A percentile compares a stretch with the other conserved stretches of the same genome.
Evolutionary conservation across 1,284 basidiomycete species (phyloP).

Genomic region (Melampsora larici-populina): DNA sequence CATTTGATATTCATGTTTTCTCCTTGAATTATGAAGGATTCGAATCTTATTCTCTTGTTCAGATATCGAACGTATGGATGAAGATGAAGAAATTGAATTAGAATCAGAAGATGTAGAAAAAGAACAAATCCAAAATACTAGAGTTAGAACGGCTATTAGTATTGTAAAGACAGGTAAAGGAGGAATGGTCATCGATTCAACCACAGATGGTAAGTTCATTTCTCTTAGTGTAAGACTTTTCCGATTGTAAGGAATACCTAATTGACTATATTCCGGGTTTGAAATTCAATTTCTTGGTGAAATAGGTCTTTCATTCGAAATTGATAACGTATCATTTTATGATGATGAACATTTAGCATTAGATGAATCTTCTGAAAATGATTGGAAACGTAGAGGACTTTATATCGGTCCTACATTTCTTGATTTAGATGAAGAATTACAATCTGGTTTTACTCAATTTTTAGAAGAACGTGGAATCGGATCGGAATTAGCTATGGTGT

Average conservation of each 20-base stretch:
- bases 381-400: slow-evolving; percentile 43
- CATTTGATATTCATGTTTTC: not conserved
- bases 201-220: slow-evolving; percentile 38
- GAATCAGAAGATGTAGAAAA: slow-evolving; percentile 27
- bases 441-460: slow-evolving; percentile 21
- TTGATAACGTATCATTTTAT: slow-evolving; percentile 42
- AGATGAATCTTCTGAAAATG: slow-evolving; percentile 31
- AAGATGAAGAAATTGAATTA: slow-evolving; percentile 28
- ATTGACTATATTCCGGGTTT: too few relatives aligned
- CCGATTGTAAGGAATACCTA: not conserved
- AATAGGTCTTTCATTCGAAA: slow-evolving; percentile 31
- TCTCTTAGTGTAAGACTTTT: not conserved
- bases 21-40: slow-evolving; percentile 7
- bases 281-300: too few relatives aligned
- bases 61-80: slow-evolving; percentile 24
- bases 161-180: slow-evolving; percentile 36
- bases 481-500: slow-evolving; percentile 32
- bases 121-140: slow-evolving; percentile 2
- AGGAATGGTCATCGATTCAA: slow-evolving; percentile 37
- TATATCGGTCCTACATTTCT: slow-evolving; percentile 42
- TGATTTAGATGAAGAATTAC: slow-evolving; percentile 39
- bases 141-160: slow-evolving; percentile 35
- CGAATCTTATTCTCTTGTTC: slow-evolving; percentile 42
- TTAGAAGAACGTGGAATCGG: slow-evolving; percentile 41
- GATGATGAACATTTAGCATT: slow-evolving; percentile 42